Percentiles rank a stretch among this genome's conserved stretches.
Conservation (phyloP, 192 early-diverging fungal species). For the Coemansia sp. region DNA sequence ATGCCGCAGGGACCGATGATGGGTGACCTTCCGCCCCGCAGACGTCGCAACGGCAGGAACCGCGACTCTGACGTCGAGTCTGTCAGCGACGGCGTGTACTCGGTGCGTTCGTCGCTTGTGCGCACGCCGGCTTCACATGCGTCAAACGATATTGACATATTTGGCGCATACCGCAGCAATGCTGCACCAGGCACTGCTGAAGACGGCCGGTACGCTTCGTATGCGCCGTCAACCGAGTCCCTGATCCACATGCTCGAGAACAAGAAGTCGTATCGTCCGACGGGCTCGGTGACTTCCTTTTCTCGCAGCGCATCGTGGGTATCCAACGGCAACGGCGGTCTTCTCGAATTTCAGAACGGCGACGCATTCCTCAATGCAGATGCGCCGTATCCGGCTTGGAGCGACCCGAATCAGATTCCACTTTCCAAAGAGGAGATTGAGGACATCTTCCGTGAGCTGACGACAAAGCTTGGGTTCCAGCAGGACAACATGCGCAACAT, state of each 20-base stretch:
- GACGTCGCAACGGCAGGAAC: constrained; percentile 49
- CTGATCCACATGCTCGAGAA: constrained; percentile 68
- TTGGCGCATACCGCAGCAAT: constrained; percentile 55
- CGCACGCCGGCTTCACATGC: constrained; percentile 58
- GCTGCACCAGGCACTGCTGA: constrained; percentile 39
- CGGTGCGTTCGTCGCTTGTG: constrained; percentile 58
- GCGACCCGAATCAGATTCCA: constrained; percentile 64
- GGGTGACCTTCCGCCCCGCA: constrained; percentile 51
- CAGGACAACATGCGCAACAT: constrained; percentile 75
- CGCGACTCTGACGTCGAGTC: constrained; percentile 56
- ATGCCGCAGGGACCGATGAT: constrained; percentile 51
- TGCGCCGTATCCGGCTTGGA: constrained; percentile 59
- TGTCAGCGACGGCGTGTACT: constrained; percentile 59
- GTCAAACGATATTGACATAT: constrained; percentile 56
- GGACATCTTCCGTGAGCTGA: constrained; percentile 67
- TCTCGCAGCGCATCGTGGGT: constrained; percentile 60
- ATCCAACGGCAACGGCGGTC: constrained; percentile 55
- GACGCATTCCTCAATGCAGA: constrained; percentile 52
- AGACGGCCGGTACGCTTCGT: constrained; percentile 70
- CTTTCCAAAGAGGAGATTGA: constrained; percentile 68
- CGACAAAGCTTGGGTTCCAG: constrained; percentile 77
- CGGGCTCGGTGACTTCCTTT: constrained; percentile 59
- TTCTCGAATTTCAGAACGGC: constrained; percentile 56
- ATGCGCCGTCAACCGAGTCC: constrained; percentile 69
- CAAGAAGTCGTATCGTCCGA: constrained; percentile 60